Evolutionary conservation across 2,329 filamentous ascomycete genomes (phyloP), one percentile per base, ranked within the genome.

Genomic region (Cytospora piceicola): DNA sequence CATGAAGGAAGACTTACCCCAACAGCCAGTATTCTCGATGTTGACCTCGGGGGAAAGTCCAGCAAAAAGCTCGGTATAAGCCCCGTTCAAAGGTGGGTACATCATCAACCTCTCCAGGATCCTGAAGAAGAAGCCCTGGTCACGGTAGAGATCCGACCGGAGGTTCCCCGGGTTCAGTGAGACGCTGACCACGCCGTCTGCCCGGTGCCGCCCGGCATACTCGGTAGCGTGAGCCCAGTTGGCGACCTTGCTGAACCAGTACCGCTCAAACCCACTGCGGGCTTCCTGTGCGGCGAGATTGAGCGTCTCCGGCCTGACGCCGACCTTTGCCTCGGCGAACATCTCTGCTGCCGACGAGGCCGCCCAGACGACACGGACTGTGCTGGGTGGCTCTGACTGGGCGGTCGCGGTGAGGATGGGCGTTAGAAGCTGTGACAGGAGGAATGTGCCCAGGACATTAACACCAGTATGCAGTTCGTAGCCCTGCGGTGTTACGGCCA

Each of bases 21-120:
- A 74, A n/a, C 66, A 55, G 2, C 71, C 72, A 22, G 67, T 63
- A 36, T 75, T 71, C 32, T 73, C 73, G 9, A 73, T 32, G 0
- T 72, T 75, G 17, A 79, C 69, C 1, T 78, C 74, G 2, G 75
- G 73, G 4, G 76, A 77, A 54, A 78, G 70, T 7, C 74, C 78
- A 20, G 75, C 75, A 66, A 73, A 80, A 11, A 81, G 68, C 71
- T 78, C 75, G 1, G 77, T 79, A 68, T 77, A 80, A 8, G 76
- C 78, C 11, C 78, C 78, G 49, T 70, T 68, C 63, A 71, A 24
- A 30, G 66, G 20, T 29, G 70, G 67, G 63, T 73, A 61, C 58
- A 71, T 59, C n/a, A 72, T 20, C 20, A 63, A 39, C 7, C 34
- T 58, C n/a, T 59, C 29, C 20, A 63, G 29, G 29, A 68, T 49